These are phyloP conservation scores for Ceratocystis cacaofunesta DNA, from an alignment of 2,329 filamentous ascomycete genomes.

Conservation along the genomic window DNA sequence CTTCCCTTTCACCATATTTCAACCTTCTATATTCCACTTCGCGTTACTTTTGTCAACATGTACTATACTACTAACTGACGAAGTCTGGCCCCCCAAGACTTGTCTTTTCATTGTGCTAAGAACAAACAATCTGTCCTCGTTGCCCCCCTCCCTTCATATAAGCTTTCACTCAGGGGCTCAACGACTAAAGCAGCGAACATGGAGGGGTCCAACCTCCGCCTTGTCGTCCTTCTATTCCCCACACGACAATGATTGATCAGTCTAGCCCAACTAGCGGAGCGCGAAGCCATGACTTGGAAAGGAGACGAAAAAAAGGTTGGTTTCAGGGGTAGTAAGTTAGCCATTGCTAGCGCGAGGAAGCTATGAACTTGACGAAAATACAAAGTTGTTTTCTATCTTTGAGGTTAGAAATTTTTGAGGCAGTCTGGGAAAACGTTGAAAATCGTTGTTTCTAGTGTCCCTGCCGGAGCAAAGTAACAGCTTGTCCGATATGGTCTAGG, in stretches of 20 bases:
- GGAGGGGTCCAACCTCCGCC: not conserved
- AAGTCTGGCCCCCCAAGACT: not conserved
- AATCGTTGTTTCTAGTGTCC: not conserved
- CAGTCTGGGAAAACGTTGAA: too few species aligned
- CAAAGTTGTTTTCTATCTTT: not conserved
- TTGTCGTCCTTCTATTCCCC: not conserved
- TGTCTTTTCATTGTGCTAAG: too few species aligned
- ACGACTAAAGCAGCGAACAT: not conserved
- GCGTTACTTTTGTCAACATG: too few species aligned
- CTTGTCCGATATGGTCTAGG: conserved; percentile 14
- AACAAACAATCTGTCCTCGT: conserved; percentile 1
- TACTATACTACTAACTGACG: too few species aligned
- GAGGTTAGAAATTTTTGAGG: too few species aligned
- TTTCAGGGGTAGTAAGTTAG: not conserved
- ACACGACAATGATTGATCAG: not conserved
- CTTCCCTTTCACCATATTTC: not conserved
- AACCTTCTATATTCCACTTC: not conserved
- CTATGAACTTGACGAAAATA: not conserved
- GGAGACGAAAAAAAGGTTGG: not conserved
- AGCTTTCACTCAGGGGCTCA: not conserved
- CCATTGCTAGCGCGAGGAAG: not conserved
- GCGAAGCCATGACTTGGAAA: too few species aligned
- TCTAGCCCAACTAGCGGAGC: too few species aligned
- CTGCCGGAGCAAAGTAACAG: not conserved
- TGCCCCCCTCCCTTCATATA: not conserved